Evolutionary conservation across 179 eudicot genomes (phyloP).

Genomic region (Beta macrorhiza): DNA sequence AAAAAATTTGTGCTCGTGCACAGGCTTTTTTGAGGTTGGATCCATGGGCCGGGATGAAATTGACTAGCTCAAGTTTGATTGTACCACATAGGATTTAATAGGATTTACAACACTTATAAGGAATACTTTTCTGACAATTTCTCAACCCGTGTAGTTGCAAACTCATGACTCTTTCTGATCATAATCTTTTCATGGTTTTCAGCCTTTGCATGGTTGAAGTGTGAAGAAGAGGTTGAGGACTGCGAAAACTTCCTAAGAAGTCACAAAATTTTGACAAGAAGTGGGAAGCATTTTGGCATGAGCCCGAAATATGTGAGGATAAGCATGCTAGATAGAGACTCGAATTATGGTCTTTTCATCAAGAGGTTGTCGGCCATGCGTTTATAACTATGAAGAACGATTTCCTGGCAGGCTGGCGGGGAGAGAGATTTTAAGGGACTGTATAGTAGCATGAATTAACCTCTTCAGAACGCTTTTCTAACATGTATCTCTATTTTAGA

Average conservation of each 20-base stretch:
- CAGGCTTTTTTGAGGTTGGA: no score
- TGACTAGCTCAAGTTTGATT: no score
- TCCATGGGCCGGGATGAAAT: no score
- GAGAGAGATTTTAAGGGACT: neutral
- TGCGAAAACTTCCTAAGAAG: slow-evolving; percentile 63
- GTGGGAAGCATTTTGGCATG: slow-evolving; percentile 77
- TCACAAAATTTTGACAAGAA: slow-evolving; percentile 63
- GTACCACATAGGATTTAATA: no score
- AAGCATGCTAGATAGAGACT: slow-evolving; percentile 68
- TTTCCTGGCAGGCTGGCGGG: neutral
- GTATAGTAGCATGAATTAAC: slow-evolving; percentile 14
- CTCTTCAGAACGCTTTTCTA: slow-evolving; percentile 17
- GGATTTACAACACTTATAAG: neutral
- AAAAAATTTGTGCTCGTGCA: no score
- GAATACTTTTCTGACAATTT: neutral
- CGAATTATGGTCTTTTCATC: slow-evolving; percentile 51
- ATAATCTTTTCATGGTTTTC: neutral
- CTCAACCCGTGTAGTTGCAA: neutral
- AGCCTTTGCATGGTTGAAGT: slow-evolving; percentile 98
- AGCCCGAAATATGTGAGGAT: slow-evolving; percentile 67
- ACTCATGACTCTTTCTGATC: neutral
- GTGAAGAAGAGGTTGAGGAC: slow-evolving; percentile 62
- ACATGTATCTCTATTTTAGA: slow-evolving; percentile 11
- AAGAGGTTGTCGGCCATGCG: slow-evolving; percentile 42
- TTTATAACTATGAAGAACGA: neutral